phyloP scores from a whole-genome alignment of 2,329 filamentous ascomycete genomes.

The Plenodomus lindquistii region DNA sequence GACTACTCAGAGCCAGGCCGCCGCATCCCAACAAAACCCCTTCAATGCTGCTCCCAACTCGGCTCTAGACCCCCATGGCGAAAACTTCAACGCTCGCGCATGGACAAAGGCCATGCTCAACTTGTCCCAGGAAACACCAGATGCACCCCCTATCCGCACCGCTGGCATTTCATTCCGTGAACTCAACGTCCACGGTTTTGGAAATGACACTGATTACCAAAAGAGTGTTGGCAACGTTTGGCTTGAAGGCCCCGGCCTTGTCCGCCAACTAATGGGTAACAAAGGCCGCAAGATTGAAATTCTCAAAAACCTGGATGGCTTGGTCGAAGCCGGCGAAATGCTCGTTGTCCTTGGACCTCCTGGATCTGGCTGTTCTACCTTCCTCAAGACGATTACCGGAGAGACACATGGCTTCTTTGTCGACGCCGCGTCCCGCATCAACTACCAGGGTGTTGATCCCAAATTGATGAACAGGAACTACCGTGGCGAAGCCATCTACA shows the following conservation, averaged over 20 bases:
- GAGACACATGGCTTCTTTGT: constrained; percentile 80
- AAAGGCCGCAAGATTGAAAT: constrained; percentile 61
- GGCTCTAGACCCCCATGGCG: constrained; percentile 50
- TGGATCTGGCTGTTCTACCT: constrained; percentile 73
- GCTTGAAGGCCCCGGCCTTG: constrained; percentile 46
- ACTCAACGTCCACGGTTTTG: constrained; percentile 55
- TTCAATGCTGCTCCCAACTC: constrained; percentile 48
- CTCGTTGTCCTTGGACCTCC: constrained; percentile 74
- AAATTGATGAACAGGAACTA: constrained; percentile 77
- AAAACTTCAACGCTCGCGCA: constrained; percentile 53
- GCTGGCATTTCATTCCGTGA: constrained; percentile 53
- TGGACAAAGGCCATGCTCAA: constrained; percentile 57
- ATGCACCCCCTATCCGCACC: constrained; percentile 48
- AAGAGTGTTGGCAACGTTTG: constrained; percentile 55
- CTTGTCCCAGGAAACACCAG: constrained; percentile 47
- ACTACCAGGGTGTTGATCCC: constrained; percentile 75
- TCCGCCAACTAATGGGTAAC: constrained; percentile 41
- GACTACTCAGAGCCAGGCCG: constrained; percentile 46
- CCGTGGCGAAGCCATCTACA: constrained; percentile 85
- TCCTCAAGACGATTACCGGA: constrained; percentile 81
- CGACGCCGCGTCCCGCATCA: constrained; percentile 71
- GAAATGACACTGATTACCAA: constrained; percentile 55
- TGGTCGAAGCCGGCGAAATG: constrained; percentile 74
- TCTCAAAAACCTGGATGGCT: constrained; percentile 67
- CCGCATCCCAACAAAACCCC: constrained; percentile 43